These are phyloP conservation scores for Gossypium longicalyx DNA, from an alignment of 345 rosid genomes.

Conservation along the genomic window DNA sequence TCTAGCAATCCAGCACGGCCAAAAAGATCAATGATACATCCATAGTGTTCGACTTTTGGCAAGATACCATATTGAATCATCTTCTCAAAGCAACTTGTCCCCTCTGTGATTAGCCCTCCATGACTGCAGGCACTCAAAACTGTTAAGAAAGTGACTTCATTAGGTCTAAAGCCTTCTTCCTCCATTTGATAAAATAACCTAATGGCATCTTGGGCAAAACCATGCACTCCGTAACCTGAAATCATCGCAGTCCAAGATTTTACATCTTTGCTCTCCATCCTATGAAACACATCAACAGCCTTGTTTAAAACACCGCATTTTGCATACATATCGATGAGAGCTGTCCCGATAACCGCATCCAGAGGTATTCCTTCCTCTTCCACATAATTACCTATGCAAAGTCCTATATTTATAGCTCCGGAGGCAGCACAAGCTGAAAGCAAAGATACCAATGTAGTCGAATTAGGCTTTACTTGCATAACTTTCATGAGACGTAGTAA, in stretches of 20 bases:
- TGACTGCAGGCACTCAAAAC: slow-evolving; percentile 65
- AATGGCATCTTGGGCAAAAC: slow-evolving; percentile 46
- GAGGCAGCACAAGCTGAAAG: slow-evolving; percentile 48
- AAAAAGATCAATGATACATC: slow-evolving; percentile 60
- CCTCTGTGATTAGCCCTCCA: slow-evolving; percentile 53
- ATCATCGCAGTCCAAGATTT: slow-evolving; percentile 63
- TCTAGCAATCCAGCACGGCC: slow-evolving; percentile 62
- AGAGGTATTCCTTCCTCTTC: slow-evolving; percentile 39
- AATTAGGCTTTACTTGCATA: slow-evolving; percentile 37
- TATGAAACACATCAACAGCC: slow-evolving; percentile 39
- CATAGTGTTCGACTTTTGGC: slow-evolving; percentile 59
- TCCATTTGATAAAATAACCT: slow-evolving; percentile 47
- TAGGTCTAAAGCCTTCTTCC: slow-evolving; percentile 43
- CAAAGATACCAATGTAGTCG: slow-evolving; percentile 52
- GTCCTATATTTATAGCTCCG: slow-evolving; percentile 37
- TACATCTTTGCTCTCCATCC: slow-evolving; percentile 50
- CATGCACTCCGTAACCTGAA: slow-evolving; percentile 53
- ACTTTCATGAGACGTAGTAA: slow-evolving; percentile 48
- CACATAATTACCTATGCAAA: slow-evolving; percentile 26
- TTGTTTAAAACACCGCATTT: slow-evolving; percentile 51
- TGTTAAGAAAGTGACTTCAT: slow-evolving; percentile 59
- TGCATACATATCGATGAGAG: slow-evolving; percentile 59
- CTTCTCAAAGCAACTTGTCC: slow-evolving; percentile 41
- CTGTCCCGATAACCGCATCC: slow-evolving; percentile 54
- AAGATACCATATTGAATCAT: slow-evolving; percentile 45